phyloP scores from a whole-genome alignment of 768 basidiomycete genomes.

The Rubroboletus satanas region DNA sequence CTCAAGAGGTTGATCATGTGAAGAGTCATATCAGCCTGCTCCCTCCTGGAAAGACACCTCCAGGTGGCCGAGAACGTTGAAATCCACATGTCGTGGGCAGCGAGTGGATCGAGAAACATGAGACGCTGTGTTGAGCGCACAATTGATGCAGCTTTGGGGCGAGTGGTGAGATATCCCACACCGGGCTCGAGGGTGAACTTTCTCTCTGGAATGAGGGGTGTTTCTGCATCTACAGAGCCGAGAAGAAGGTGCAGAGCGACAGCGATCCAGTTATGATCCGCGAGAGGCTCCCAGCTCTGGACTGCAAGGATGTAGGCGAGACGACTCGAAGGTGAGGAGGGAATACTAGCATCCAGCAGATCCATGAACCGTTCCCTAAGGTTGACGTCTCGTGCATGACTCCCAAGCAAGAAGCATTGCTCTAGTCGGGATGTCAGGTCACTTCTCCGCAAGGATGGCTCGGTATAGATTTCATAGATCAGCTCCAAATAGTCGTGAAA shows the following conservation, averaged over 20 bases:
- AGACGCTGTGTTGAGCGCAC: slow-evolving; percentile 80
- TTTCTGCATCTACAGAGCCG: slow-evolving; percentile 56
- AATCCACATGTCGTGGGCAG: slow-evolving; percentile 82
- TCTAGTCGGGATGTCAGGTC: slow-evolving; percentile 93
- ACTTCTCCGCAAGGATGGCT: slow-evolving; percentile 78
- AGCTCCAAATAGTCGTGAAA: slow-evolving; percentile 83
- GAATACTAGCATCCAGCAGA: slow-evolving; percentile 83
- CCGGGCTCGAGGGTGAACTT: slow-evolving; percentile 33
- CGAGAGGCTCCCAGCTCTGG: slow-evolving; percentile 91
- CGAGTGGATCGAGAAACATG: slow-evolving; percentile 71
- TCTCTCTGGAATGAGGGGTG: slow-evolving; percentile 40
- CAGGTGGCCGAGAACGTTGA: slow-evolving; percentile 84
- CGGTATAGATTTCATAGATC: slow-evolving; percentile 92
- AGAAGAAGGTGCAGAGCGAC: slow-evolving; percentile 87
- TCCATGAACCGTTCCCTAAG: slow-evolving; percentile 86
- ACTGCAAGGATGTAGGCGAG: slow-evolving; percentile 88
- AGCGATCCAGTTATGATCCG: slow-evolving; percentile 92
- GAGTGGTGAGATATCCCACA: slow-evolving; percentile 38
- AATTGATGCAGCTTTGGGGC: slow-evolving; percentile 47
- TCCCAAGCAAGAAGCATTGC: slow-evolving; percentile 88
- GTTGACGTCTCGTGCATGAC: slow-evolving; percentile 72
- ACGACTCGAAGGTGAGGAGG: slow-evolving; percentile 75
- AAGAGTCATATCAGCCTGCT: slow-evolving; percentile 85
- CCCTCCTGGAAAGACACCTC: slow-evolving; percentile 78
- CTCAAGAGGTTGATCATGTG: slow-evolving; percentile 87